phyloP scores from a whole-genome alignment of 2,329 filamentous ascomycete genomes.

The Colletotrichum godetiae region DNA sequence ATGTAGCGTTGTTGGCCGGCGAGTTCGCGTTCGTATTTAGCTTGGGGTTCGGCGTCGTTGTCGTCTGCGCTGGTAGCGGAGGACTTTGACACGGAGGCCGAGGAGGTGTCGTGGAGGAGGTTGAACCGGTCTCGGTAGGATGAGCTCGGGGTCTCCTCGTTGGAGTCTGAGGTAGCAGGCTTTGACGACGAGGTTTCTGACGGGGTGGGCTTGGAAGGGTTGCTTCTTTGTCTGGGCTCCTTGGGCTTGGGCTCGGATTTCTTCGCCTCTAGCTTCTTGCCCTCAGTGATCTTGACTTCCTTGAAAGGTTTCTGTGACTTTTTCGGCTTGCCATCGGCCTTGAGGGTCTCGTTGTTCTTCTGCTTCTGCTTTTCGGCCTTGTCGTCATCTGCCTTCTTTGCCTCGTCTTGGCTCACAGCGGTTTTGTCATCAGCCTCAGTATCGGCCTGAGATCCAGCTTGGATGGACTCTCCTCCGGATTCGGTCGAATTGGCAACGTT shows the following conservation, averaged over 20 bases:
- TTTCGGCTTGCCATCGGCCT: neutral
- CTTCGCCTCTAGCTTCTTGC: neutral
- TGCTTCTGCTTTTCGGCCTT: neutral
- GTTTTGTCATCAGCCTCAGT: neutral
- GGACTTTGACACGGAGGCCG: slow-evolving; percentile 36
- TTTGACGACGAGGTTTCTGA: neutral
- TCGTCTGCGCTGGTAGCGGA: slow-evolving; percentile 25
- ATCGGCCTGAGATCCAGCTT: neutral
- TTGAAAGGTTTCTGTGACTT: neutral
- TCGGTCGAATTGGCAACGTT: slow-evolving; percentile 30
- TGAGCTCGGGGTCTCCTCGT: slow-evolving; percentile 32
- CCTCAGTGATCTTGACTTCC: slow-evolving; percentile 5
- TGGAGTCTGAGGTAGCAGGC: neutral
- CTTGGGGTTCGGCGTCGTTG: slow-evolving; percentile 27
- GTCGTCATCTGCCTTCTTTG: slow-evolving; percentile 14
- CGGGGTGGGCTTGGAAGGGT: slow-evolving; percentile 23
- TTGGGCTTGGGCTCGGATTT: slow-evolving; percentile 17
- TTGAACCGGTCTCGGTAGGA: slow-evolving; percentile 13
- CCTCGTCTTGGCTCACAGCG: slow-evolving; percentile 5
- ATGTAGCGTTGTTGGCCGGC: slow-evolving; percentile 45
- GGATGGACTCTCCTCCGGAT: neutral
- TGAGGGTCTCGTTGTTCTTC: neutral
- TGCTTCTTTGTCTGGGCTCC: slow-evolving; percentile 7
- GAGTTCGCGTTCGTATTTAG: slow-evolving; percentile 35
- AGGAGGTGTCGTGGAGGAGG: slow-evolving; percentile 43